Evolutionary conservation across 2,329 filamentous ascomycete species (phyloP).

Genomic region (Pseudogymnoascus sp.): DNA sequence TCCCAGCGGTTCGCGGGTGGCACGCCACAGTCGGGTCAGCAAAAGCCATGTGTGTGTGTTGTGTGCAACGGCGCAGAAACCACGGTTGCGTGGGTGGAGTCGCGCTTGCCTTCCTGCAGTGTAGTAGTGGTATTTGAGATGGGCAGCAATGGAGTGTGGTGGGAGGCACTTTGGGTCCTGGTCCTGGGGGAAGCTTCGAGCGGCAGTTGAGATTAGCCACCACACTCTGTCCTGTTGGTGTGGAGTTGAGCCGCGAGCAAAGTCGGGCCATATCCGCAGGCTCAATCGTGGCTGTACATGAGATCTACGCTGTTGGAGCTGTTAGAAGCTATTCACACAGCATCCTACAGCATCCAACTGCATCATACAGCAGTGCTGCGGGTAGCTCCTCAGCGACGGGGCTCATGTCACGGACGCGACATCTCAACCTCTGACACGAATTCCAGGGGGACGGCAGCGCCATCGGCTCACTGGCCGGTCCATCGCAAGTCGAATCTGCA

Average conservation of each 20-base stretch:
- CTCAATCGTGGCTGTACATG: not conserved
- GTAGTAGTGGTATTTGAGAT: not conserved
- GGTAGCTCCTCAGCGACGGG: not conserved
- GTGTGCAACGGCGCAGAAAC: not conserved
- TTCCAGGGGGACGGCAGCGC: not conserved
- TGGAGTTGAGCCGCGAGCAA: not conserved
- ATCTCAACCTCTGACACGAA: not conserved
- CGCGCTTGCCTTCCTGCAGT: not conserved
- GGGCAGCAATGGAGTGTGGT: not conserved
- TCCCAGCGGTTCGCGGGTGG: not conserved
- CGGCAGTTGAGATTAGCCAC: constrained; percentile 3
- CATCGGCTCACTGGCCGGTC: not conserved
- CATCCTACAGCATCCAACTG: not conserved
- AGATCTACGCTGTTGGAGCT: not conserved
- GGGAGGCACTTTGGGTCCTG: not conserved
- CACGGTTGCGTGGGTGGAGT: not conserved
- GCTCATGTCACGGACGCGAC: not conserved
- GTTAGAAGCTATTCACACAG: not conserved
- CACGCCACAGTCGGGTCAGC: not conserved
- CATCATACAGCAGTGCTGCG: not conserved
- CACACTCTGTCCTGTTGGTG: not conserved
- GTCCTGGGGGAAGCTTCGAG: not conserved
- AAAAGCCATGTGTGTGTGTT: not conserved
- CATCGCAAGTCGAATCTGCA: not conserved
- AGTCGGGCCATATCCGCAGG: not conserved